Base-by-base conservation (phyloP, 768 basidiomycete species). In the Suillus paluster region DNA sequence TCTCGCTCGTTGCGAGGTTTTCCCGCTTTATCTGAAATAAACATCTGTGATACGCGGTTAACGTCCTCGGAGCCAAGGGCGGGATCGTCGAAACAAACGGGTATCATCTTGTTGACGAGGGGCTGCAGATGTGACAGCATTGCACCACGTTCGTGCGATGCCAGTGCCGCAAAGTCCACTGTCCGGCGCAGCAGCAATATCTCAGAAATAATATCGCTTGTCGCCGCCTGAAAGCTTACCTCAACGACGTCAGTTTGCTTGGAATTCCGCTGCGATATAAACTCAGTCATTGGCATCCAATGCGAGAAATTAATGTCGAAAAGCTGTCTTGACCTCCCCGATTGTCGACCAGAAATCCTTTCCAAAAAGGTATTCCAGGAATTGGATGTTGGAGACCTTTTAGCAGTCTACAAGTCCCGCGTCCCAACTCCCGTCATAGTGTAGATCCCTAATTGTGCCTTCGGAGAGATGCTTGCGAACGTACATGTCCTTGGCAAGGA, bases 21-120 rank as follows among this genome's bases (percentile, higher is more conserved):
- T 15, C 45, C 57, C 21, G 52, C 58, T 41, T 65, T 62, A 59
- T 63, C 67, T 8, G 70, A 69, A 41, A 73, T 59, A 42, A 73
- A 65, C 1, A 64, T 63, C 8, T 67, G 67, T 2, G 65, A 69
- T 23, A 63, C 21, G 1, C 10, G 14, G 7, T 30, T 42, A 6
- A 14, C 3, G 19, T 30, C 25, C 0, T 19, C 25, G 0, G 7
- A 62, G 27, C 10, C 30, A 10, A 23, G 17, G n/a, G 17, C 5
- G 12, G 19, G 17, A 11, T 59, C 44, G 7, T 70, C 59, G 57
- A 63, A 68, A 49, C 62, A 60, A 2, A 70, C 63, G 1, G 64
- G 61, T 12, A 62, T 63, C 7, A 66, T 48, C 34, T 71, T 60
- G 49, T 67, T 58, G 21, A 70, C 36, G 4, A 11, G 27, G 3